These are phyloP conservation scores for Limonium bicolor DNA, from an alignment of 148 eudicot species.

Conservation along the genomic window DNA sequence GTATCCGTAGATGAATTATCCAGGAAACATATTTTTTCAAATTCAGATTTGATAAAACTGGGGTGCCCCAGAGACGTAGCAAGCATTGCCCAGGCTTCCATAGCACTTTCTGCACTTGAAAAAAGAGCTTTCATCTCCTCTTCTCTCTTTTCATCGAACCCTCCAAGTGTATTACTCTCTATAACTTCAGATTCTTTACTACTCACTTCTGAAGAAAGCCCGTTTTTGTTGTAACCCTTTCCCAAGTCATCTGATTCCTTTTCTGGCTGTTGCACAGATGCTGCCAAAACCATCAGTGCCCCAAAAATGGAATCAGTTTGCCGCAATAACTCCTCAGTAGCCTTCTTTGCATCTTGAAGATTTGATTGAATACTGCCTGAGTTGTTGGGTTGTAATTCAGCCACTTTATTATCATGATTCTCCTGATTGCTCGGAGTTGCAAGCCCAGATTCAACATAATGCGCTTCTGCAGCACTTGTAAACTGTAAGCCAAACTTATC, in stretches of 20 bases:
- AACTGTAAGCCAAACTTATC: conserved; percentile 56
- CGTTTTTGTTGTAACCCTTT: conserved; percentile 19
- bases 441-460: conserved; percentile 86
- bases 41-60: conserved; percentile 84
- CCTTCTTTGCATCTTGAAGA: conserved; percentile 70
- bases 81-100: conserved; percentile 99
- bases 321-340: conserved; percentile 60
- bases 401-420: conserved; percentile 12
- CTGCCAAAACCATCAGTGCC: conserved; percentile 74
- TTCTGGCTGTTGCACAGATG: conserved; percentile 46
- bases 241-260: conserved; percentile 28
- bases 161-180: conserved; percentile 12
- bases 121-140: conserved; percentile 85
- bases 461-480: conserved; percentile 52
- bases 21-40: conserved; percentile 87
- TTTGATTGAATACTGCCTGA: conserved; percentile 31
- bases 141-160: conserved; percentile 50
- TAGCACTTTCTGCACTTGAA: conserved; percentile 92
- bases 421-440: conserved; percentile 43
- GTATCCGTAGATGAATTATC: conserved; percentile 90
- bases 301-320: conserved; percentile 91
- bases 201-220: conserved; percentile 17
- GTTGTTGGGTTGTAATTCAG: conserved; percentile 11
- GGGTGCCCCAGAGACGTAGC: conserved; percentile 85
- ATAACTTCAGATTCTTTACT: conserved; percentile 13